Conservation (phyloP, 2,329 filamentous ascomycete species). For the Hymenoscyphus fraxineus region DNA sequence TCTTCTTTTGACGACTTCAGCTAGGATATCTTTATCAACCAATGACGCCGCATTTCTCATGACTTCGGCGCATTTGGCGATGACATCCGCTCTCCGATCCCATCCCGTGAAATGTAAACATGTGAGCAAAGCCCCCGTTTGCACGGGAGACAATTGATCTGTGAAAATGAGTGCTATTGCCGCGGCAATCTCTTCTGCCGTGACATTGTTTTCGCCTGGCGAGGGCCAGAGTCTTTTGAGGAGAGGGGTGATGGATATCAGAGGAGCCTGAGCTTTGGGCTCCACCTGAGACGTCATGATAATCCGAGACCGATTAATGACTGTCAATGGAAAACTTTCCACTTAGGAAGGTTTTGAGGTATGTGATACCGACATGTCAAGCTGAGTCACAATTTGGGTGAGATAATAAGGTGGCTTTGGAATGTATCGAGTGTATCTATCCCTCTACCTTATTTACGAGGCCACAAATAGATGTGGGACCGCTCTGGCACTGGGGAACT, state of each 20-base stretch:
- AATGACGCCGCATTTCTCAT: slow-evolving; percentile 79
- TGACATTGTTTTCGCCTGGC: slow-evolving; percentile 48
- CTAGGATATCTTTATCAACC: slow-evolving; percentile 63
- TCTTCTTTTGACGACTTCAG: slow-evolving; percentile 55
- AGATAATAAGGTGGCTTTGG: background rate
- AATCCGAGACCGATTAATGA: slow-evolving; percentile 3
- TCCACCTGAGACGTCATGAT: slow-evolving; percentile 25
- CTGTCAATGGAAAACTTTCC: background rate
- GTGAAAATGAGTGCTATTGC: slow-evolving; percentile 91
- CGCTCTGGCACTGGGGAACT: slow-evolving; percentile 19
- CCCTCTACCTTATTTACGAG: background rate
- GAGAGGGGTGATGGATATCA: slow-evolving; percentile 59
- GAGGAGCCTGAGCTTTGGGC: slow-evolving; percentile 23
- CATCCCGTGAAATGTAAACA: slow-evolving; percentile 86
- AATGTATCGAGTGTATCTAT: background rate
- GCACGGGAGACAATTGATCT: slow-evolving; percentile 80
- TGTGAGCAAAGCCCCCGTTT: slow-evolving; percentile 82
- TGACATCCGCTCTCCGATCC: slow-evolving; percentile 79
- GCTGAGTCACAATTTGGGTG: background rate
- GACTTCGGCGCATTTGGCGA: slow-evolving; percentile 75
- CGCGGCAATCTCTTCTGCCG: slow-evolving; percentile 79
- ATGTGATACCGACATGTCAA: background rate
- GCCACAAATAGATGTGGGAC: slow-evolving; percentile 17
- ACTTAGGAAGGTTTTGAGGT: background rate
- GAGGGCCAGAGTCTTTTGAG: slow-evolving; percentile 68